phyloP scores from a whole-genome alignment of 1,139 yeast genomes.

The Debaryomyces nepalensis region DNA sequence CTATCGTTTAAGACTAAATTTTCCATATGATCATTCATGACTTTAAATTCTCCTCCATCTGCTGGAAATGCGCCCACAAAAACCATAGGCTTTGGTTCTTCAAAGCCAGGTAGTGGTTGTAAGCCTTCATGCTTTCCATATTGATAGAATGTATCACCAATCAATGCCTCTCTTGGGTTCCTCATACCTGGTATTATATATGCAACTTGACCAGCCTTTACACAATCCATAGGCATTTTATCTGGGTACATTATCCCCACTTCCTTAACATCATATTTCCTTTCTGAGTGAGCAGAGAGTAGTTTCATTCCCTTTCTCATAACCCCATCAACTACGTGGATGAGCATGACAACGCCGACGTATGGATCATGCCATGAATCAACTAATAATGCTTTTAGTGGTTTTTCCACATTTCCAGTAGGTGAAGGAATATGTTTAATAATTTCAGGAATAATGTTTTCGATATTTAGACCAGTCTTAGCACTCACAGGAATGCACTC shows the following conservation, averaged over 20 bases:
- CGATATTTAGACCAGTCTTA: conserved; percentile 85
- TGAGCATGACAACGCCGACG: conserved; percentile 88
- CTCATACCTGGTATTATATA: conserved; percentile 94
- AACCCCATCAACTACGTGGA: conserved; percentile 82
- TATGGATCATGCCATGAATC: conserved; percentile 98
- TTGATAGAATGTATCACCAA: conserved; percentile 88
- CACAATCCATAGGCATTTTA: conserved; percentile 59
- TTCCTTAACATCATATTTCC: conserved; percentile 84
- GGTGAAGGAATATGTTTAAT: conserved; percentile 80
- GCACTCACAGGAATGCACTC: conserved; percentile 91
- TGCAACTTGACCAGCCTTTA: conserved; percentile 92
- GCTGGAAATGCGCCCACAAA: conserved; percentile 98
- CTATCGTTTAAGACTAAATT: conserved; percentile 90
- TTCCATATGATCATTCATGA: conserved; percentile 86
- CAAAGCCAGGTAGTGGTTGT: conserved; percentile 90
- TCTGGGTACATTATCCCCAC: conserved; percentile 97
- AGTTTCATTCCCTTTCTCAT: conserved; percentile 76
- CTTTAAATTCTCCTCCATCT: conserved; percentile 88
- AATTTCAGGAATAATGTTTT: conserved; percentile 74
- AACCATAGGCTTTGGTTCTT: conserved; percentile 97
- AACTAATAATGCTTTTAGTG: conserved; percentile 79
- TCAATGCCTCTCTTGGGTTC: conserved; percentile 80
- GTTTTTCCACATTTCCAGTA: conserved; percentile 53
- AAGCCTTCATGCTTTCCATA: conserved; percentile 63
- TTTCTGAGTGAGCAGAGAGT: conserved; percentile 75